These are phyloP conservation scores for Incumbomyces lentus DNA, from an alignment of 2,329 filamentous ascomycete species.

Conservation along the genomic window DNA sequence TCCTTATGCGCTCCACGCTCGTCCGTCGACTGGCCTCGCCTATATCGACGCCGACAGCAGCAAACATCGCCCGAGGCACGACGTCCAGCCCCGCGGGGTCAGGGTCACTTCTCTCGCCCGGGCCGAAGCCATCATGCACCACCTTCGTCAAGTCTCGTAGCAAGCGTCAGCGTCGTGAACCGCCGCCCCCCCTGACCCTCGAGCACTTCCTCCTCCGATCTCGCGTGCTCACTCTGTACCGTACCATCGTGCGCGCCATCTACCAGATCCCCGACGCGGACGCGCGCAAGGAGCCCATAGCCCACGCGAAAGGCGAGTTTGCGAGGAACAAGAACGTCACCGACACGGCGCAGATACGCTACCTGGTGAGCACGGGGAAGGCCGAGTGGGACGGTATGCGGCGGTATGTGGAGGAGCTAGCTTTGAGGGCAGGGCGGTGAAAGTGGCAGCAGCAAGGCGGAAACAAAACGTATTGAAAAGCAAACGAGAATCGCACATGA, in stretches of 20 bases:
- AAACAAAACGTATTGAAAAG: neutral
- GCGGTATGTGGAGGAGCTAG: constrained; percentile 37
- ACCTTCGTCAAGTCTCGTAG: neutral
- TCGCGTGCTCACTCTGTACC: constrained; percentile 33
- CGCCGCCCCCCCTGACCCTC: constrained; percentile 12
- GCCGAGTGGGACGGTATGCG: constrained; percentile 38
- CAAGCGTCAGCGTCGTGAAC: too few species aligned
- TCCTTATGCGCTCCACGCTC: constrained; percentile 2
- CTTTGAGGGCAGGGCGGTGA: constrained; percentile 13
- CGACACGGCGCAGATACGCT: constrained; percentile 35
- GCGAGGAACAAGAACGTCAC: constrained; percentile 33
- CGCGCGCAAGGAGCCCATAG: constrained; percentile 29
- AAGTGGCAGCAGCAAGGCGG: neutral
- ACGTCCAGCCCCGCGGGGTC: neutral
- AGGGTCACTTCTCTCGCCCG: neutral
- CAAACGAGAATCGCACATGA: too few species aligned
- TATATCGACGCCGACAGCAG: neutral
- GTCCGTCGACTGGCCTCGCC: constrained; percentile 4
- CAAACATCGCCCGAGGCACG: neutral
- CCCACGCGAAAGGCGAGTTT: constrained; percentile 36
- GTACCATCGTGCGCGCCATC: constrained; percentile 32
- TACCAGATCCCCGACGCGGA: constrained; percentile 28
- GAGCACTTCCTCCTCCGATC: constrained; percentile 33
- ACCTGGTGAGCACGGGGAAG: constrained; percentile 37
- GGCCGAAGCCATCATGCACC: neutral